phyloP scores from a whole-genome alignment of 2,329 filamentous ascomycete genomes.

The Alternaria longipes region DNA sequence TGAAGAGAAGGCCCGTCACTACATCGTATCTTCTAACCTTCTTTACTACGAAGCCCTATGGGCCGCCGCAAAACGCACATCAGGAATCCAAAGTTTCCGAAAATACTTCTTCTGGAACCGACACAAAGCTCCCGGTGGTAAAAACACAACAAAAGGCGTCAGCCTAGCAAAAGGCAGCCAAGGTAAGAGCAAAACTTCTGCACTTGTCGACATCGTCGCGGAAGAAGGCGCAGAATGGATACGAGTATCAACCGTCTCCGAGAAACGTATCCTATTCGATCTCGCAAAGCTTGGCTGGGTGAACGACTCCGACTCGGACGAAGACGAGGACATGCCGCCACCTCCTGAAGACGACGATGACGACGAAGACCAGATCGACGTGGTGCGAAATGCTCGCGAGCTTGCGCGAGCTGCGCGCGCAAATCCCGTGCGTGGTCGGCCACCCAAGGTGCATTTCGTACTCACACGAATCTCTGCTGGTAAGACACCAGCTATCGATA shows the following conservation, averaged over 20 bases:
- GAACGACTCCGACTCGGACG: conserved; percentile 57
- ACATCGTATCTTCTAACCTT: conserved; percentile 71
- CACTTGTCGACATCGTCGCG: conserved; percentile 71
- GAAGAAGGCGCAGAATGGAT: conserved; percentile 72
- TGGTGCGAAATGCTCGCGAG: conserved; percentile 68
- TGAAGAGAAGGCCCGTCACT: conserved; percentile 57
- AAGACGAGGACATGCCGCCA: conserved; percentile 53
- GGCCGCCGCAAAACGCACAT: conserved; percentile 67
- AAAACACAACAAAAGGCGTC: conserved; percentile 37
- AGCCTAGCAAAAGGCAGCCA: conserved; percentile 44
- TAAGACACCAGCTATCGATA: conserved; percentile 63
- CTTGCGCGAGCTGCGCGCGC: conserved; percentile 66
- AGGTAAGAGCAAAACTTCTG: conserved; percentile 59
- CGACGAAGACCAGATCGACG: conserved; percentile 63
- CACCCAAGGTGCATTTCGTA: conserved; percentile 68
- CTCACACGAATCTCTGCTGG: conserved; percentile 66
- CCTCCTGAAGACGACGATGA: conserved; percentile 54
- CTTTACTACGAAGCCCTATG: conserved; percentile 72
- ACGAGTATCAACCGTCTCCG: conserved; percentile 72
- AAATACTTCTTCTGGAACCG: conserved; percentile 50
- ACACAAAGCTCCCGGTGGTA: conserved; percentile 26
- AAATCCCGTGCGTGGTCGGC: conserved; percentile 66
- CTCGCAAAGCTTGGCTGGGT: conserved; percentile 72
- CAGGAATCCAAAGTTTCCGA: conserved; percentile 64
- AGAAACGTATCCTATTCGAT: conserved; percentile 71